These are phyloP conservation scores for Tuber brumale DNA, from an alignment of 495 filamentous ascomycete genomes.

Conservation along the genomic window DNA sequence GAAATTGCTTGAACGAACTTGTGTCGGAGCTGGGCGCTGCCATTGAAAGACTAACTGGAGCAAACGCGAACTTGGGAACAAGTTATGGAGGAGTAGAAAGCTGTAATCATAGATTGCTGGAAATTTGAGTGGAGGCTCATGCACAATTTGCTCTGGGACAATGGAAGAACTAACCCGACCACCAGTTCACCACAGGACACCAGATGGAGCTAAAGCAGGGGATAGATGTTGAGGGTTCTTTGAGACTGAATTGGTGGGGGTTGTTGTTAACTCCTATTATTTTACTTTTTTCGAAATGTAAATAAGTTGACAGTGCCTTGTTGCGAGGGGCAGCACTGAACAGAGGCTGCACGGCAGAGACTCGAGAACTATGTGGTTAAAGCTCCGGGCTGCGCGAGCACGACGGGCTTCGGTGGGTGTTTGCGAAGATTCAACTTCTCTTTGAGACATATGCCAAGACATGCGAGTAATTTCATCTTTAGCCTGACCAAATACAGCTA, in stretches of 20 bases:
- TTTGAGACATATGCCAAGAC: neutral
- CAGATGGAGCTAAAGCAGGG: neutral
- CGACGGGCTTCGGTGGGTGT: neutral
- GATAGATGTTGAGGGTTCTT: neutral
- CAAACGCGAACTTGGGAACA: neutral
- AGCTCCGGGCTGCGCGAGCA: neutral
- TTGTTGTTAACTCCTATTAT: neutral
- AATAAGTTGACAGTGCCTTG: neutral
- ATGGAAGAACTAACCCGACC: neutral
- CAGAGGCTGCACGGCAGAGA: neutral
- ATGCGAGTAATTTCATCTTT: neutral
- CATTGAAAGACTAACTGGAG: neutral
- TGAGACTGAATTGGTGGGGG: neutral
- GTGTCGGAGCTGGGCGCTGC: neutral
- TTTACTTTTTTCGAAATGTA: neutral
- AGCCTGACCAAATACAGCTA: neutral
- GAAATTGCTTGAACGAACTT: neutral
- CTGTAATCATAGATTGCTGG: neutral
- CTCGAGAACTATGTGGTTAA: neutral
- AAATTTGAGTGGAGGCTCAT: neutral
- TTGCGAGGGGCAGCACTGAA: neutral
- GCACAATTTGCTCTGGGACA: neutral
- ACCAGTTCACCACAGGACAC: neutral
- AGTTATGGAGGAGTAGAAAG: neutral
- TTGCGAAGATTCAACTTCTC: neutral